Percentiles rank a stretch among this genome's conserved stretches.
These are phyloP conservation scores for Pichia eremophila DNA, from an alignment of 805 yeast genomes.

Conservation along the genomic window DNA sequence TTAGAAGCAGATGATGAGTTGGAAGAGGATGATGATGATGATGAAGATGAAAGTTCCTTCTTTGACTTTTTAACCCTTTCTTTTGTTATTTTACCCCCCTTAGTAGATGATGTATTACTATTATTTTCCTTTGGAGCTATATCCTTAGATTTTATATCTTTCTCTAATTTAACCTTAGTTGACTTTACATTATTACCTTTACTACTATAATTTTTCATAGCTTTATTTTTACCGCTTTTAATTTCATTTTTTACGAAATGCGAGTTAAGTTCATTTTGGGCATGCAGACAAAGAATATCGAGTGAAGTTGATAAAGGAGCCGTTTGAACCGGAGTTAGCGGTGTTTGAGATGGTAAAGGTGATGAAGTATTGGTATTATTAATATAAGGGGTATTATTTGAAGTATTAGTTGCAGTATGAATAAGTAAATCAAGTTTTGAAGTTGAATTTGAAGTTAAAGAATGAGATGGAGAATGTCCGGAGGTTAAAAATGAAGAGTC, in stretches of 20 bases:
- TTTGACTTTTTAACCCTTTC: not conserved
- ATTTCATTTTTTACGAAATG: too few species aligned
- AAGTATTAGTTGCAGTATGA: slow-evolving; percentile 19
- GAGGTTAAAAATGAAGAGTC: too few species aligned
- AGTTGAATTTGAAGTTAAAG: slow-evolving; percentile 1
- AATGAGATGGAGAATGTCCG: not conserved
- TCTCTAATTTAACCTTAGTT: too few species aligned
- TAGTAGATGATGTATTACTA: too few species aligned
- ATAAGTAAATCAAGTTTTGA: slow-evolving; percentile 23
- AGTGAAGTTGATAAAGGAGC: not conserved
- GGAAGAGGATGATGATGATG: too few species aligned
- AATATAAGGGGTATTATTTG: slow-evolving; percentile 10
- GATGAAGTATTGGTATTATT: slow-evolving; percentile 1
- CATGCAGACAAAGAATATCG: not conserved
- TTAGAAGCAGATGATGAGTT: slow-evolving; percentile 1
- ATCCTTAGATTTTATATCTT: too few species aligned
- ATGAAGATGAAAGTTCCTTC: not conserved
- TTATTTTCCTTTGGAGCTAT: too few species aligned
- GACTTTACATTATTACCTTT: too few species aligned
- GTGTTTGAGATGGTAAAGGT: not conserved
- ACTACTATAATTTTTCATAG: too few species aligned
- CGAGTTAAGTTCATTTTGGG: not conserved
- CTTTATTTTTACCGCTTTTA: too few species aligned
- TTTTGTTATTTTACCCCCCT: too few species aligned
- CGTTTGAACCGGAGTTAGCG: too few species aligned